These are phyloP conservation scores for Hygrocybe coccinea DNA, from an alignment of 768 basidiomycete genomes.

Conservation along the genomic window DNA sequence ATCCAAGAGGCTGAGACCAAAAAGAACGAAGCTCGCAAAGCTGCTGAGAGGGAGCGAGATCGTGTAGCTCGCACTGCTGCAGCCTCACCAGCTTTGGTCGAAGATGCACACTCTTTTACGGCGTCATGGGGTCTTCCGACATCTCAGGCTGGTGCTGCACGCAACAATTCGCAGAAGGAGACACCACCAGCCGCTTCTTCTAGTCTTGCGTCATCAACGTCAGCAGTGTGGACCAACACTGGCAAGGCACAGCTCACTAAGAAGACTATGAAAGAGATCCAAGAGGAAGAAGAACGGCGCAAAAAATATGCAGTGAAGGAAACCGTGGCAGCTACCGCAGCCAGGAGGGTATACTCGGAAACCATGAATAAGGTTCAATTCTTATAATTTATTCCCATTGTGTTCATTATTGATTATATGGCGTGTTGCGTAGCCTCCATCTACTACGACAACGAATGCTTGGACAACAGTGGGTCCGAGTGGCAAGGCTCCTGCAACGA, in stretches of 20 bases:
- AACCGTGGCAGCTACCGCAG: constrained; percentile 44
- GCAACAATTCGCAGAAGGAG: constrained; percentile 39
- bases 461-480: constrained; percentile 87
- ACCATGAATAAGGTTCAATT: constrained; percentile 62
- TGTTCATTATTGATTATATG: neutral
- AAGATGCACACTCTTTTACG: constrained; percentile 59
- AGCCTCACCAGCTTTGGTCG: constrained; percentile 34
- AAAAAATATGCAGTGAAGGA: constrained; percentile 67
- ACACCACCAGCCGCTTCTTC: constrained; percentile 34
- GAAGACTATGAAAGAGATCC: constrained; percentile 98
- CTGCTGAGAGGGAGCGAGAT: constrained; percentile 67
- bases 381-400: neutral
- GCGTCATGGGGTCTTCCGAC: constrained; percentile 84
- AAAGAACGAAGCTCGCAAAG: constrained; percentile 71
- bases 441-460: constrained; percentile 33
- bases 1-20: constrained; percentile 93
- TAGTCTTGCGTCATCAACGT: constrained; percentile 16
- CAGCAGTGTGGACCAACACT: constrained; percentile 73
- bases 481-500: constrained; percentile 50
- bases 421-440: neutral
- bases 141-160: constrained; percentile 61
- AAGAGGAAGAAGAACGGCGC: constrained; percentile 90
- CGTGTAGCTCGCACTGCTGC: constrained; percentile 48
- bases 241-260: constrained; percentile 53
- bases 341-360: constrained; percentile 75